Evolutionary conservation across 1,139 yeast genomes (phyloP).

Genomic region (Debaryomyces sp.): DNA sequence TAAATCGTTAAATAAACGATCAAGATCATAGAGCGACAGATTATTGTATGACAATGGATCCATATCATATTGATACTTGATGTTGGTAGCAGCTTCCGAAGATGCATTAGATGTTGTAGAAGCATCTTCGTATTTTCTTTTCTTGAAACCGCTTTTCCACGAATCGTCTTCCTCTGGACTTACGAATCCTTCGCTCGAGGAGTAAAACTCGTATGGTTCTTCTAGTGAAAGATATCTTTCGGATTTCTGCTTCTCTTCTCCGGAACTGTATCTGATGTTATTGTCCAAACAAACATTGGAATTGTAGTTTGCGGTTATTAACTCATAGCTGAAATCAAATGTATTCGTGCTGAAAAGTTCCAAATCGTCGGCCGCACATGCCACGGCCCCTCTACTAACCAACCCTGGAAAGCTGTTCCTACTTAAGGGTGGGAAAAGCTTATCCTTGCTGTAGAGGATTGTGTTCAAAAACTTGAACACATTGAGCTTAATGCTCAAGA

Average conservation of each 20-base stretch:
- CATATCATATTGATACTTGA: background rate
- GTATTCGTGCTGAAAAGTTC: constrained; percentile 26
- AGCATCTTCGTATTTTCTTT: constrained; percentile 12
- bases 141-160: constrained; percentile 44
- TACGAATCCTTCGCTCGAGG: constrained; percentile 30
- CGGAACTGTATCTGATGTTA: background rate
- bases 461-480: constrained; percentile 22
- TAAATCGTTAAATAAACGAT: constrained; percentile 11
- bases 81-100: background rate
- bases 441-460: constrained; percentile 17
- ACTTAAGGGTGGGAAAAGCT: constrained; percentile 14
- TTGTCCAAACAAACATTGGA: constrained; percentile 11
- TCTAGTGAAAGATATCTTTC: background rate
- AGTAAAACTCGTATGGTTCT: constrained; percentile 4
- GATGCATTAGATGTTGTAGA: constrained; percentile 6
- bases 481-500: constrained; percentile 20
- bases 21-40: constrained; percentile 10
- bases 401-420: constrained; percentile 5
- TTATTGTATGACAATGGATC: background rate
- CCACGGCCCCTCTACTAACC: constrained; percentile 19
- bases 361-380: constrained; percentile 46
- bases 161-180: constrained; percentile 61
- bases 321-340: constrained; percentile 5
- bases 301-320: constrained; percentile 13
- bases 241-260: background rate